Base-by-base conservation (phyloP, 768 basidiomycete species). In the Myochromella boudieri region DNA sequence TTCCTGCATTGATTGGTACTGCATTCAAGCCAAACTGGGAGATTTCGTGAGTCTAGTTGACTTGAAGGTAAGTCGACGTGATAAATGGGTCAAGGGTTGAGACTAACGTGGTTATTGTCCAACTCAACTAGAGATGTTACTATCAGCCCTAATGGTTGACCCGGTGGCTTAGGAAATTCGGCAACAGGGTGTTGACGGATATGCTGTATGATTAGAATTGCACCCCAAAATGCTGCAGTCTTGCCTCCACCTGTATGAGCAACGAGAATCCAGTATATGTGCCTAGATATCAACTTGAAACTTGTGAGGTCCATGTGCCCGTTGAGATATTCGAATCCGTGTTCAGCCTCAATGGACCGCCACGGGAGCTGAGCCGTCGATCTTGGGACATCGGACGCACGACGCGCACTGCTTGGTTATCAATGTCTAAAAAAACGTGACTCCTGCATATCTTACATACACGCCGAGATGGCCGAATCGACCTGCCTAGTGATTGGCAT, bases 121-220 rank as follows among this genome's bases (percentile, higher is more conserved):
- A 62, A 53, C 37, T 62, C 58, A 27, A 60, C 53, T 14, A 62
- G 33, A n/a, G 57, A 57, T 42, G 56, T 57, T 3, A 62, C 49
- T 20, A 62, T 49, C 1, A 62, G 40, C 4, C 50, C 58, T 37
- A 58, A 49, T 6, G 53, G 52, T 7, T 41, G 38, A 11, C 39
- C 17, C 6, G 46, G 56, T 3, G 42, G 52, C 14, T 9, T 24
- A 3, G 52, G 51, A 4, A 57, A 42, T 4, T 49, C 37, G 10
- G 12, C 42, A 17, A 41, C 12, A 6, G 47, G 49, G 22, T 56
- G 14, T 4, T 25, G 21, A 6, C 46, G 10, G 4, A 61, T 53
- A 31, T 61, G 28, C 25, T 53, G 52, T 2, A 57, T 37, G 33
- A 60, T 44, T 6, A 58, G 42, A 14, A 58, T 44, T 53, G 56